These are phyloP conservation scores for Exidia glandulosa DNA, from an alignment of 768 basidiomycete genomes.

Conservation along the genomic window DNA sequence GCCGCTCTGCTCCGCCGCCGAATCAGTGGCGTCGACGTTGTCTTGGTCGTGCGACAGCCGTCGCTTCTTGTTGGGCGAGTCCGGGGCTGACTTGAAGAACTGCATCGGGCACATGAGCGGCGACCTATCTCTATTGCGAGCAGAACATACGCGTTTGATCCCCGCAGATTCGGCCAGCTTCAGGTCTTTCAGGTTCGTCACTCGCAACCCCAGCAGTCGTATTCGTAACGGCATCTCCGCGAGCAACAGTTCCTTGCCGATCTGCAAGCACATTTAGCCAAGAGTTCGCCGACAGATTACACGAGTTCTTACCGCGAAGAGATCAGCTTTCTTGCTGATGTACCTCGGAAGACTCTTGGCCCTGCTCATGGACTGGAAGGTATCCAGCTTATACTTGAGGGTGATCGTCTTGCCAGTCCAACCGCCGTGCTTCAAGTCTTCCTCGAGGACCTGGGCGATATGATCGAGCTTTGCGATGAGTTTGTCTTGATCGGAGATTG, in stretches of 20 bases:
- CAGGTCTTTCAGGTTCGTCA: slow-evolving; percentile 84
- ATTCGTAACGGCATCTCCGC: slow-evolving; percentile 71
- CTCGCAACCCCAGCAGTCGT: slow-evolving; percentile 76
- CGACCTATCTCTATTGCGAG: neutral
- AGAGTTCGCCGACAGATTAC: neutral
- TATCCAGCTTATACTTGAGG: slow-evolving; percentile 87
- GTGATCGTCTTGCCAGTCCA: slow-evolving; percentile 87
- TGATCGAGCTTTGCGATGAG: slow-evolving; percentile 72
- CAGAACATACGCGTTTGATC: slow-evolving; percentile 55
- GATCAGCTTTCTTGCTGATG: slow-evolving; percentile 68
- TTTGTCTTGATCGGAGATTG: slow-evolving; percentile 49
- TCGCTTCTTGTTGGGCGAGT: neutral
- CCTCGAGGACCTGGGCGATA: slow-evolving; percentile 69
- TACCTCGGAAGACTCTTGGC: slow-evolving; percentile 70
- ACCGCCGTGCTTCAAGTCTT: slow-evolving; percentile 64
- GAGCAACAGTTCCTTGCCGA: slow-evolving; percentile 71
- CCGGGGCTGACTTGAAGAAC: neutral
- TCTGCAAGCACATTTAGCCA: slow-evolving; percentile 27
- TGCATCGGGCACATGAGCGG: neutral
- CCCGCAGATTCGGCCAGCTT: slow-evolving; percentile 37
- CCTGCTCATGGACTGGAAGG: slow-evolving; percentile 78
- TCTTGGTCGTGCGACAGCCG: neutral
- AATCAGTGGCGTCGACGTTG: too few species aligned
- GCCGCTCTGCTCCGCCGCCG: too few species aligned
- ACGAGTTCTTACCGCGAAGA: slow-evolving; percentile 48